Percentiles rank a stretch among this genome's conserved stretches.
These are phyloP conservation scores for Lactifluus subvellereus DNA, from an alignment of 768 basidiomycete species.

Conservation along the genomic window DNA sequence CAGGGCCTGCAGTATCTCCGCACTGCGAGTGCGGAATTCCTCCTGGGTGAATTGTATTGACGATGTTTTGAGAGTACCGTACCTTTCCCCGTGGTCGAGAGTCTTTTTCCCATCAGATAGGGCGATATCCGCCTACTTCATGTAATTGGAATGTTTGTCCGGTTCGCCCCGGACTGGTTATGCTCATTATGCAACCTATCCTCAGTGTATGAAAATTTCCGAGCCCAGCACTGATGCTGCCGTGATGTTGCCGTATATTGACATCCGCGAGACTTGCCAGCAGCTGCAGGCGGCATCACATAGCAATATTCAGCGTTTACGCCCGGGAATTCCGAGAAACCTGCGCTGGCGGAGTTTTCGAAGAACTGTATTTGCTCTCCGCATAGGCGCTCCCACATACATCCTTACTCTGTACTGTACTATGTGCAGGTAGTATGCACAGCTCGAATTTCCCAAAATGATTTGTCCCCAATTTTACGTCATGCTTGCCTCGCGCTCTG, in stretches of 20 bases:
- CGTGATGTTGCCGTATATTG: neutral
- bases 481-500: too few relatives aligned
- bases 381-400: too few relatives aligned
- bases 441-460: too few relatives aligned
- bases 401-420: too few relatives aligned
- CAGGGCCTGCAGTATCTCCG: conserved; percentile 3
- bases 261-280: neutral
- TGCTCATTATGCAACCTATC: neutral
- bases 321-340: neutral
- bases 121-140: neutral
- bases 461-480: too few relatives aligned
- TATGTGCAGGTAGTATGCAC: too few relatives aligned
- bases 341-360: too few relatives aligned
- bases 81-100: too few relatives aligned
- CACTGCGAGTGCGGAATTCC: neutral
- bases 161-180: too few relatives aligned
- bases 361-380: too few relatives aligned
- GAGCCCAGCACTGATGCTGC: neutral
- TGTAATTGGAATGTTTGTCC: neutral
- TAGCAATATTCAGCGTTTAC: too few relatives aligned
- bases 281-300: too few relatives aligned
- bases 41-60: neutral
- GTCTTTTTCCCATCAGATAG: neutral
- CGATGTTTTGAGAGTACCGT: neutral
- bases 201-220: neutral